Evolutionary conservation across 495 filamentous ascomycete species (phyloP), one percentile per base, ranked within the genome.

Genomic region (Talaromyces adpressus): DNA sequence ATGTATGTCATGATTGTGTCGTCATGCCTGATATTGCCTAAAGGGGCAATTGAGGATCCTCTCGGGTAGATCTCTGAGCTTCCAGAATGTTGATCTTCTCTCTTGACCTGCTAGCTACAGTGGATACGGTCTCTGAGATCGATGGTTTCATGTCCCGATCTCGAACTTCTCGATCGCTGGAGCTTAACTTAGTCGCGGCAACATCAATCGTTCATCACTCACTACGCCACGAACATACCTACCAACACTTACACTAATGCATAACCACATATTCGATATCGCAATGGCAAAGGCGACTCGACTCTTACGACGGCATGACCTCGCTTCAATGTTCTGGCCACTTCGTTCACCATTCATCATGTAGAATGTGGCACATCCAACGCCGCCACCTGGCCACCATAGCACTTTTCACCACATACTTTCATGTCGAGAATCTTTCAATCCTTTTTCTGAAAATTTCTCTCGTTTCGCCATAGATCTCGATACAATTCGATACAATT

Each of bases 71-170:
- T 12, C 41, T 47, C 8, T 45, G 16, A 20, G 18, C n/a, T 49
- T 18, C n/a, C 45, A 49, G n/a, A 49, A 49, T 49, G 45, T 3
- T 18, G 45, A 49, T 49, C n/a, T 49, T 49, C 16, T 49, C 45
- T 18, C 14, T 6, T 4, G 6, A 11, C 14, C n/a, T 12, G 12
- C 16, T 23, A 23, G 49, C 18, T 51, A 25, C 14, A 14, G 18
- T 53, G 49, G 49, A 53, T 53, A 20, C 23, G 18, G 12, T n/a
- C n/a, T 56, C 52, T 29, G 22, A 56, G 52, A 56, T 56, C 52
- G 52, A 27, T 56, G 52, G 52, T 56, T 56, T 23, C 52, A 56
- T 56, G 22, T 11, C 52, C 52, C 52, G 23, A 54, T 54, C 52
- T 54, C 11, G 1, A n/a, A 27, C 2, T 2, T 25, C 52, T 54